These are phyloP conservation scores for Pleurozium schreberi DNA, from an alignment of 225 moss, liverwort and hornwort species.

Conservation along the genomic window DNA sequence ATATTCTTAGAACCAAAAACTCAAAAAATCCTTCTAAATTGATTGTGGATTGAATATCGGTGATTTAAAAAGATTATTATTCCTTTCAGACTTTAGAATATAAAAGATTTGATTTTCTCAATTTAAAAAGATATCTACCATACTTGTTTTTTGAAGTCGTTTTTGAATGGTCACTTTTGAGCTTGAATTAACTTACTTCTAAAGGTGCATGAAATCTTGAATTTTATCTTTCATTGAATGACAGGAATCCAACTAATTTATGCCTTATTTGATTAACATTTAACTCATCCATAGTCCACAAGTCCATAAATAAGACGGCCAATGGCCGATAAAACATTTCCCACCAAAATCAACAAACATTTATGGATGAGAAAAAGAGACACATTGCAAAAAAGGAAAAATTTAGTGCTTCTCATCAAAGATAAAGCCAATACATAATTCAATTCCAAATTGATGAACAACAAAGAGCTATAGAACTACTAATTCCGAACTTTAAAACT, in stretches of 20 bases:
- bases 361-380: no score
- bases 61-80: not conserved
- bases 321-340: no score
- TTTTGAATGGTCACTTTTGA: not conserved
- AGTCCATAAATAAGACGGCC: no score
- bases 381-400: no score
- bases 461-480: no score
- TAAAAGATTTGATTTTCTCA: fast-evolving
- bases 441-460: no score
- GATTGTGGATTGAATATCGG: not conserved
- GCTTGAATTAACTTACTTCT: not conserved
- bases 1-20: not conserved
- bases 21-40: not conserved
- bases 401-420: no score
- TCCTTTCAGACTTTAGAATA: not conserved
- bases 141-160: not conserved
- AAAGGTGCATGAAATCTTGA: no score
- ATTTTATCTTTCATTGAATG: not conserved
- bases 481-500: no score
- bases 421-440: no score
- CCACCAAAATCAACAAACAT: no score
- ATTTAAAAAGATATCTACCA: not conserved
- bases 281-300: no score
- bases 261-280: not conserved
- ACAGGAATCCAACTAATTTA: not conserved